Conservation (phyloP, 495 filamentous ascomycete species). For the Neurospora sp. region DNA sequence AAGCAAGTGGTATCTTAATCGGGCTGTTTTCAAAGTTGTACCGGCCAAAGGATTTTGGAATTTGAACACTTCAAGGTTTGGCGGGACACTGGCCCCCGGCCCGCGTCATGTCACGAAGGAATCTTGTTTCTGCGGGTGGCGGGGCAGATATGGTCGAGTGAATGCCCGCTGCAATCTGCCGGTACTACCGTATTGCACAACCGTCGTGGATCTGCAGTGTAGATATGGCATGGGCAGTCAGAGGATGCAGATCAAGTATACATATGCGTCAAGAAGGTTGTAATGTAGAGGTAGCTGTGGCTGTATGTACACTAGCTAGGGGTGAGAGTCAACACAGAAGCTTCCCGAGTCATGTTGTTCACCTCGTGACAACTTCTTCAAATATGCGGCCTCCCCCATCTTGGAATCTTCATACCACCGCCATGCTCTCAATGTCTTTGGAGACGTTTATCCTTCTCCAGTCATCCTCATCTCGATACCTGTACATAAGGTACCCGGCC, state of each 20-base stretch:
- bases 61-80: not conserved
- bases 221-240: not conserved
- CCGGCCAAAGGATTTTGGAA: not conserved
- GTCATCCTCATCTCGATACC: not conserved
- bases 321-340: no score
- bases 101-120: not conserved
- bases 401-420: no score
- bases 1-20: no score
- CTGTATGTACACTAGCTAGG: no score
- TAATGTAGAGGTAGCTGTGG: no score
- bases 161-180: not conserved
- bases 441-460: not conserved
- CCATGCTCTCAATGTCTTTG: not conserved
- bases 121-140: not conserved
- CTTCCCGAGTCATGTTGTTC: no score
- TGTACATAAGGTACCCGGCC: no score
- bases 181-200: not conserved
- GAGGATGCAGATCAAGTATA: not conserved
- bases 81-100: not conserved
- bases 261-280: not conserved
- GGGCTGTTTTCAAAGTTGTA: no score
- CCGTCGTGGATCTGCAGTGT: not conserved
- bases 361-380: no score
- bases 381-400: not conserved
- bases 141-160: not conserved